A percentile compares a stretch with the other conserved stretches of the same genome.
phyloP scores from a whole-genome alignment of 345 rosid genomes.

The Carallia pectinifolia region DNA sequence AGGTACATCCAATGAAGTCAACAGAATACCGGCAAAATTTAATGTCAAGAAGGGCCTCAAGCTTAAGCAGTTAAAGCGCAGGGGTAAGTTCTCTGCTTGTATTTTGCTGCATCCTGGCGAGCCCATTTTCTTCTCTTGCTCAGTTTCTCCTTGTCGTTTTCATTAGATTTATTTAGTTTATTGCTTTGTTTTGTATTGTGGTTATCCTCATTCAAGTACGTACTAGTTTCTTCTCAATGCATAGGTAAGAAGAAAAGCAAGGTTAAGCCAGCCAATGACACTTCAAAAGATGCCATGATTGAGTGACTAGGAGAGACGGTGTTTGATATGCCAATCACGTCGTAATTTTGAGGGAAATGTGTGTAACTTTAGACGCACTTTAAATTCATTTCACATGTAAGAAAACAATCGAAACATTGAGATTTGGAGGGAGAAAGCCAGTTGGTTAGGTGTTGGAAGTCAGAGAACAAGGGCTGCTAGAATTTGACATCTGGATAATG shows the following conservation, averaged over 20 bases:
- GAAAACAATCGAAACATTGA: no score
- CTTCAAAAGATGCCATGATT: constrained; percentile 44
- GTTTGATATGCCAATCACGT: neutral
- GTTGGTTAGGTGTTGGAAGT: no score
- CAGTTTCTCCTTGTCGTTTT: neutral
- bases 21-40: constrained; percentile 31
- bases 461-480: no score
- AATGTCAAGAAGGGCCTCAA: constrained; percentile 49
- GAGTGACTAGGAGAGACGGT: constrained; percentile 24
- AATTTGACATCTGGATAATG: no score
- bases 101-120: neutral
- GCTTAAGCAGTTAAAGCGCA: constrained; percentile 46
- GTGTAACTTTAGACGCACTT: neutral
- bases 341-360: neutral
- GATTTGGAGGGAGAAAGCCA: no score
- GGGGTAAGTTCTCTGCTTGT: constrained; percentile 24
- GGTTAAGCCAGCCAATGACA: constrained; percentile 30
- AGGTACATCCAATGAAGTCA: constrained; percentile 35
- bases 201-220: neutral
- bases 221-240: neutral
- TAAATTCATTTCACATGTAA: no score
- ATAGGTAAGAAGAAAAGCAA: constrained; percentile 29
- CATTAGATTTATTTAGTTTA: neutral
- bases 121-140: neutral
- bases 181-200: neutral